Evolutionary conservation across 2,329 filamentous ascomycete species (phyloP), one percentile per base, ranked within the genome.

Genomic region (Anthostomella pinea): DNA sequence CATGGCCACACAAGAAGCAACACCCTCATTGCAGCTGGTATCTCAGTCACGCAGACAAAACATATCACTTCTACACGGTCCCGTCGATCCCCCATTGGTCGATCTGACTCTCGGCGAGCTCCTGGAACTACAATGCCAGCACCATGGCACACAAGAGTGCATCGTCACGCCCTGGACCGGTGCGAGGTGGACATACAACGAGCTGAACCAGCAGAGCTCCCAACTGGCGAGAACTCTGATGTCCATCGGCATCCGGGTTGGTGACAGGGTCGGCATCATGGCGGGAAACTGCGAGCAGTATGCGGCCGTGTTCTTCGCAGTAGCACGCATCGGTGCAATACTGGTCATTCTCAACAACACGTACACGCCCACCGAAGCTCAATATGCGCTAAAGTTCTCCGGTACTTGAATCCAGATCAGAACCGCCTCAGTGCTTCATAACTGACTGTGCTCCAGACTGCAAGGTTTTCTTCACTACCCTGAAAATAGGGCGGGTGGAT

Each of bases 271-370:
- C 18, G 85, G 79, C 19, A 81, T 90, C 47, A 87, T 88, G 80
- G 83, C 84, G 63, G 52, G 89, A 67, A 65, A 95, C 76, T 68
- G 89, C 71, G 66, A 94, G 75, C 72, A 95, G 77, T 91, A 91
- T 79, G 63, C 85, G 19, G 73, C 83, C 3, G 73, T 87, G 11
- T 86, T 87, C 68, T 87, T 88, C 48, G 83, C 82, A 3, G 81
- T 79, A 8, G 79, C 81, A 25, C 72, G 77, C 30, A 72, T 85
- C 13, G 81, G 82, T 8, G 80, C 75, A 30, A 79, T 84, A 29
- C 68, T 89, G 34, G 85, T 89, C 18, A 87, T 89, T 28, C 67
- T 90, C 48, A 90, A 90, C 65, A 90, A 88, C 63, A 90, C 85
- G 0, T 90, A 90, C 57, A 90, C 85, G 1, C 72, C 81, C 2